phyloP scores from a whole-genome alignment of 768 basidiomycete species.

The Russula olivacea region DNA sequence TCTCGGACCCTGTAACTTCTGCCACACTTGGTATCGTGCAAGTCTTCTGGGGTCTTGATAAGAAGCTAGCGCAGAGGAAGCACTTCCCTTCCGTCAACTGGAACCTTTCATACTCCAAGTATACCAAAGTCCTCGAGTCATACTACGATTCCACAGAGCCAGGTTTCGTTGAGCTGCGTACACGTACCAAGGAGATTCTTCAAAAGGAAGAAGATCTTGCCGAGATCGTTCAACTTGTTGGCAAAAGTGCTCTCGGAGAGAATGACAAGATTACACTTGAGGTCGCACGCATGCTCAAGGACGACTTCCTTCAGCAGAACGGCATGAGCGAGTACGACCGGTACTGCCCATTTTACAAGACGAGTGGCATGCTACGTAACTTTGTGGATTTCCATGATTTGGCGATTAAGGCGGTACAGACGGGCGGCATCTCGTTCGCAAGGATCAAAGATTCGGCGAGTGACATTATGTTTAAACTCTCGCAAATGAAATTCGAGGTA shows the following conservation, averaged over 20 bases:
- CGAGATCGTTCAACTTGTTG: constrained; percentile 99
- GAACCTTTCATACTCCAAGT: constrained; percentile 99
- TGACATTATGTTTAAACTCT: constrained; percentile 95
- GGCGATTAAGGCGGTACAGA: constrained; percentile 79
- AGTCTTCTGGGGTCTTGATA: constrained; percentile 99
- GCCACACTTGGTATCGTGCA: constrained; percentile 98
- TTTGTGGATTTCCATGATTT: constrained; percentile 91
- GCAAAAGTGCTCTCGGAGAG: constrained; percentile 96
- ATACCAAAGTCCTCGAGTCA: constrained; percentile 87
- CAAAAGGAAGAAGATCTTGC: constrained; percentile 99
- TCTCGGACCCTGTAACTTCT: constrained; percentile 97
- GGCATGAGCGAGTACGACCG: constrained; percentile 98
- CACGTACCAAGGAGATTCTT: constrained; percentile 90
- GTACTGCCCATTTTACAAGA: constrained; percentile 99
- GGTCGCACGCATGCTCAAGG: constrained; percentile 95
- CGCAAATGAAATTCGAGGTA: constrained; percentile 99
- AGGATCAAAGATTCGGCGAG: constrained; percentile 81
- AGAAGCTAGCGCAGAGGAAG: constrained; percentile 97
- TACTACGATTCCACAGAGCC: constrained; percentile 88
- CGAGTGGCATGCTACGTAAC: constrained; percentile 89
- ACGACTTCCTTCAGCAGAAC: constrained; percentile 96
- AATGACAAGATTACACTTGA: constrained; percentile 98
- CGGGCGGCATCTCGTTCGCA: constrained; percentile 76
- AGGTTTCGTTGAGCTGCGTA: constrained; percentile 92
- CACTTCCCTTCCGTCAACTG: constrained; percentile 99